Base-by-base conservation (phyloP, 257 asterid species). In the Gentiana straminea region DNA sequence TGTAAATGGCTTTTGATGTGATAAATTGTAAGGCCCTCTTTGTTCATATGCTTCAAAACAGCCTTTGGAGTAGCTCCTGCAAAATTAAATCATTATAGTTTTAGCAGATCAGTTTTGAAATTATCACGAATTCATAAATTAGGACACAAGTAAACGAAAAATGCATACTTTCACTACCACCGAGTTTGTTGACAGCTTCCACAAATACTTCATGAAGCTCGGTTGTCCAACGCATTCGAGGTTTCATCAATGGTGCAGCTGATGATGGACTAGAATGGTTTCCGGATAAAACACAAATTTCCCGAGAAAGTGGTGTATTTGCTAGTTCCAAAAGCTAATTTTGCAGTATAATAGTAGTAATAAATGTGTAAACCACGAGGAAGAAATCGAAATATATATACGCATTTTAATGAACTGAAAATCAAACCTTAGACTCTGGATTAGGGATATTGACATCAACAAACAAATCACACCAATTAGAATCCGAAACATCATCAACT, bases 211-310 rank as follows among this genome's bases (percentile, higher is more conserved):
- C 95, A 57, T 88, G 96, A 75, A 84, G 94, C 64, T 88, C 96
- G 1, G 93, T 93, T 24, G 94, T 88, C 96, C 96, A 88, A 58
- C 95, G 95, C 97, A 88, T 88, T 8, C 97, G 82, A 59, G 94
- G 74, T 74, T 81, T 89, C 33, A 78, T 49, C 55, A 57, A 57
- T 1, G 79, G 69, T 56, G 87, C 63, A 53, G 83, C 36, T 66
- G 88, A 70, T 2, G 83, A 75, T 61, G 88, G 77, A 70, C 73
- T 64, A 33, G 60, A 67, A 53, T 56, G 54, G 69, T 81, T 73
- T 52, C 52, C 73, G 13, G 65, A 60, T 38, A 67, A 65, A 45
- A 57, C 56, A 33, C 58, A 55, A 58, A 61, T 65, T 37, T 71
- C 70, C 62, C 33, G 62, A 13, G 37, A 35, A 10, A 71, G 59